Base-by-base conservation (phyloP, 805 yeast genomes). In the Saccharomycopsis sp. region DNA sequence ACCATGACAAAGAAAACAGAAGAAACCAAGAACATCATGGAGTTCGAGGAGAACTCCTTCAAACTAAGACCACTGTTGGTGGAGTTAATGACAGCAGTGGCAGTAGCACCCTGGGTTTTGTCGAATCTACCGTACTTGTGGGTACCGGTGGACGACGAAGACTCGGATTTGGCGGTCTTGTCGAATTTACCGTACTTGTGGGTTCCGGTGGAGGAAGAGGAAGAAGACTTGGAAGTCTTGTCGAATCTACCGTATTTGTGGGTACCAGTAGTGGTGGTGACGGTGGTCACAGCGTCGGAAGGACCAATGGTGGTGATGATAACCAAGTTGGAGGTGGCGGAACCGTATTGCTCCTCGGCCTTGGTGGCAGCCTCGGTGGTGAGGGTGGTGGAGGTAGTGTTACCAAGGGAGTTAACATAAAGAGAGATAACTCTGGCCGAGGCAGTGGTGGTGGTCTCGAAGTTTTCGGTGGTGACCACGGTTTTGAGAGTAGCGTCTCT, bases 61-160 rank as follows among this genome's bases (percentile, higher is more conserved):
- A 44, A 12, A 17, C 8, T 19, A 44, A 44, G 22, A 44, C 49
- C 49, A 17, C 49, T 44, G 49, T 44, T 51, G 14, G 42, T 47
- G 35, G 22, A 57, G 29, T 54, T 58, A 14, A 54, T 34, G 44
- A 61, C 63, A 9, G 78, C 64, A 17, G 70, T 63, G 24, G 68
- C 61, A 12, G 71, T 65, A 51, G 72, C 66, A 3, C 65, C 61
- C 53, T 71, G 69, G 57, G 79, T 75, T 67, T 76, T 77, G 75
- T 81, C 75, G 68, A 81, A 81, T 67, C 76, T 76, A 64, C 88
- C 88, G 64, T 74, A 75, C 62, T 70, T 77, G 75, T 83, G 85
- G 55, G 86, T 82, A 58, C 78, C 77, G 61, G 80, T 71, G 23
- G 71, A 61, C 19, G 74, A 60, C 2, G 81, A 61, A 22, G 69